A percentile compares a stretch with the other conserved stretches of the same genome.
Conservation (phyloP, 352 stramenopile species). For the Phytophthora vignae region DNA sequence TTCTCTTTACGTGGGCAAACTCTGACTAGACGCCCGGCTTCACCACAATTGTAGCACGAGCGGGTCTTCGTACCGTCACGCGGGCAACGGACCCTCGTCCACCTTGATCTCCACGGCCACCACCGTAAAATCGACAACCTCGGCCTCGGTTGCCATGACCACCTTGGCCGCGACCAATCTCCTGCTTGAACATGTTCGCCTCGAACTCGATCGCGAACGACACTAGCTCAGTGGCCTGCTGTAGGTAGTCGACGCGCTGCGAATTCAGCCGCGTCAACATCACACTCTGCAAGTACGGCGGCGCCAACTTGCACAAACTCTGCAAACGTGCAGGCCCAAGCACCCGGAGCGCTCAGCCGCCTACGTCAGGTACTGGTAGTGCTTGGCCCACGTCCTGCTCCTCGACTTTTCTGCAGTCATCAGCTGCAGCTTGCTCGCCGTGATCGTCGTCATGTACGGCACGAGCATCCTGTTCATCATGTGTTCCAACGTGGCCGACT, state of each 20-base stretch:
- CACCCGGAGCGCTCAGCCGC: conserved; percentile 5
- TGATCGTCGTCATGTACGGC: conserved; percentile 4
- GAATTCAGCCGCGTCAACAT: conserved; percentile 7
- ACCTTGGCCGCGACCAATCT: no score
- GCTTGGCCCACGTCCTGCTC: conserved; percentile 3
- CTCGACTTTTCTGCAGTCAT: conserved; percentile 4
- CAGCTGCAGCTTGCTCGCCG: conserved; percentile 1
- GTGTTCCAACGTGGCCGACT: conserved; percentile 6
- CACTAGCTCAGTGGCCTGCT: conserved; percentile 5
- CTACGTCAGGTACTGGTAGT: conserved; percentile 13
- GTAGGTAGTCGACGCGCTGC: conserved; percentile 3
- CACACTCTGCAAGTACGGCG: background rate
- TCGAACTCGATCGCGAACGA: conserved; percentile 7
- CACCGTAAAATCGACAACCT: background rate
- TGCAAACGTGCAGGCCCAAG: conserved; percentile 3
- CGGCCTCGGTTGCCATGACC: background rate
- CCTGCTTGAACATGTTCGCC: conserved; percentile 1
- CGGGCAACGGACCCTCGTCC: background rate
- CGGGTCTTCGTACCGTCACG: background rate
- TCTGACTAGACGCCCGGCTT: background rate
- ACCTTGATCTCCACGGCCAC: background rate
- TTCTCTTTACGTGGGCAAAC: background rate
- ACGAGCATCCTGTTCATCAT: conserved; percentile 20
- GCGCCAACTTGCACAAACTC: conserved; percentile 8
- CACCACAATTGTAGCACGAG: background rate